Evolutionary conservation across 345 rosid genomes (phyloP), one percentile per base, ranked within the genome.

Genomic region (Rubroshorea leprosula): DNA sequence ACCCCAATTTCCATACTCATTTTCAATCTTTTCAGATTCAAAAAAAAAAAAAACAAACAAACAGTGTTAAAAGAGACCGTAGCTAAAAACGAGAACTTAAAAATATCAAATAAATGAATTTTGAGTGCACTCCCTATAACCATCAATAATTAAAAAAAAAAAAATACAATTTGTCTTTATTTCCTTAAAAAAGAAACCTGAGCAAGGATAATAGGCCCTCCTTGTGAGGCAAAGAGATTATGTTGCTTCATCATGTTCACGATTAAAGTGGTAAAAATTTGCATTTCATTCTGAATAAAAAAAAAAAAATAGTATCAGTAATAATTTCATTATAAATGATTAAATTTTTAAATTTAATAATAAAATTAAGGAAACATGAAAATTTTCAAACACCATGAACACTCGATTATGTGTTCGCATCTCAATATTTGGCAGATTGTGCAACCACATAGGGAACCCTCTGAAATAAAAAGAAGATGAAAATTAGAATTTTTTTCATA

Each of bases 1-100:
- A n/a, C n/a, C n/a, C n/a, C n/a, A n/a, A 46, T 87, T 78, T n/a
- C 90, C 94, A 15, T 81, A 87, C 47, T 90, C 97, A 25, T 90
- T 90, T 67, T 90, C 96, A 14, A 90, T 82, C 93, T n/a, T n/a
- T n/a, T n/a, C n/a, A n/a, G n/a, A n/a, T n/a, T n/a, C n/a, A n/a
- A n/a, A n/a, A n/a, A n/a, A n/a, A n/a, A n/a, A n/a, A n/a, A n/a
- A n/a, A n/a, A n/a, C n/a, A n/a, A n/a, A n/a, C n/a, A n/a, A n/a
- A n/a, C n/a, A n/a, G n/a, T n/a, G n/a, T n/a, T n/a, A n/a, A n/a
- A n/a, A n/a, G n/a, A n/a, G n/a, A n/a, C n/a, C n/a, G n/a, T n/a
- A n/a, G n/a, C n/a, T n/a, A n/a, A n/a, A n/a, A n/a, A n/a, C n/a
- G n/a, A n/a, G n/a, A n/a, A n/a, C n/a, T n/a, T n/a, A n/a, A n/a